Base-by-base conservation (phyloP, 139 green algal genomes). In the Chlamydomonas eustigma region DNA sequence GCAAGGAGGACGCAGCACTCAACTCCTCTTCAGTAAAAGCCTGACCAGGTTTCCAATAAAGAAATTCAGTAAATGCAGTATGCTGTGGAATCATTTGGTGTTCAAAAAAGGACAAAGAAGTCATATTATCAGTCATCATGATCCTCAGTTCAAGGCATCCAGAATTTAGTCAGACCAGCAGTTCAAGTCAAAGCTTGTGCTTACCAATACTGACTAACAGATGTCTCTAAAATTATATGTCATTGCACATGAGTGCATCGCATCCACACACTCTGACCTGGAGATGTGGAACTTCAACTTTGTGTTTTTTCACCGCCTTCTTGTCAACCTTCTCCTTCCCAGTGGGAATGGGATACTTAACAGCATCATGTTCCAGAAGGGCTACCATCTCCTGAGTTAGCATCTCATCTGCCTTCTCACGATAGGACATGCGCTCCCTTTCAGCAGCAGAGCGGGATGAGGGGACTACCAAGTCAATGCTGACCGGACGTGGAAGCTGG, bases 321-420 rank as follows among this genome's bases (percentile, higher is more conserved):
- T 70, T 70, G 58, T 70, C 58, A 22, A 6, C 28, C 58, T 70
- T 70, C 8, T 70, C 28, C 25, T 70, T 35, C 44, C 28, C 31
- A 44, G 2, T 80, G 50, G 80, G 81, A 24, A 86, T 24, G 0
- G 91, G 91, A 79, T 93, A 91, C 64, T 88, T 89, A 25, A 71
- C 76, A 1, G 83, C 80, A 37, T 97, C 93, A 68, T 93, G 88
- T 31, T 80, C 33, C 51, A 96, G 71, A 38, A 97, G 80, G 25
- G 76, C 50, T 4, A 73, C 33, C 78, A 94, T 50, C 87, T 96
- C 92, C 1, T n/a, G 39, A 35, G 64, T 64, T 37, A 97, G 80
- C 77, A 93, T 34, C 64, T 89, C 79, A 68, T 95, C 93, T 0
- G 93, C 93, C 2, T 73, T 67, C 79, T 94, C 88, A 3, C 81